Base-by-base conservation (phyloP, 1,284 basidiomycete species). In the Termitomyces sp. region DNA sequence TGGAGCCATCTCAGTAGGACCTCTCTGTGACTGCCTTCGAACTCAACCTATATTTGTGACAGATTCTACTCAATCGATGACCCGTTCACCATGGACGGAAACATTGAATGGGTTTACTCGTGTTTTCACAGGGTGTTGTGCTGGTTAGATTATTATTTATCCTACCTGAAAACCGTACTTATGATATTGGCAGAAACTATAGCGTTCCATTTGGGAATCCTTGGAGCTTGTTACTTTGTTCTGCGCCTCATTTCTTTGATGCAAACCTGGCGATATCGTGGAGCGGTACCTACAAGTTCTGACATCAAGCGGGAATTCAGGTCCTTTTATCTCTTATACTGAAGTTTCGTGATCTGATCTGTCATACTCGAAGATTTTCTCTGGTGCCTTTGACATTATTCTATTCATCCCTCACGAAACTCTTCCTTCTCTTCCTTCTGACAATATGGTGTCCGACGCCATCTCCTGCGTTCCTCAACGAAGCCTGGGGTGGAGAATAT, bases 341-440 rank as follows among this genome's bases (percentile, higher is more conserved):
- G n/a, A 33, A 13, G 31, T 41, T 55, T 34, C n/a, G 47, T 39
- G 21, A 52, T 53, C 17, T 49, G 7, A 53, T 15, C 39, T n/a
- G 15, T 0, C 49, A 21, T 42, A 39, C n/a, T 24, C 43, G 38
- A 62, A 90, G 88, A 62, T 80, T 85, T 50, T 83, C 83, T 1
- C 78, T 92, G 36, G 81, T 94, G 36, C 85, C 91, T 1, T 77
- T 95, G 15, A 87, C 88, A 3, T 74, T 95, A 3, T 78, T 95
- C 58, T 94, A 94, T 67, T 92, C 92, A 0, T 92, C 93, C 1
- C 73, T 95, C 34, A 88, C 90, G 1, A 95, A 95, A 61, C 79
- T 93, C 8, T 88, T 94, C 66, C 79, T 96, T 3, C 82, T 94
- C 21, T 83, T 92, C 59, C 74, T 92, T 15, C 80, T 96, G 15